Evolutionary conservation across 169 alveolate genomes (phyloP).

Genomic region (Babesia sp.): DNA sequence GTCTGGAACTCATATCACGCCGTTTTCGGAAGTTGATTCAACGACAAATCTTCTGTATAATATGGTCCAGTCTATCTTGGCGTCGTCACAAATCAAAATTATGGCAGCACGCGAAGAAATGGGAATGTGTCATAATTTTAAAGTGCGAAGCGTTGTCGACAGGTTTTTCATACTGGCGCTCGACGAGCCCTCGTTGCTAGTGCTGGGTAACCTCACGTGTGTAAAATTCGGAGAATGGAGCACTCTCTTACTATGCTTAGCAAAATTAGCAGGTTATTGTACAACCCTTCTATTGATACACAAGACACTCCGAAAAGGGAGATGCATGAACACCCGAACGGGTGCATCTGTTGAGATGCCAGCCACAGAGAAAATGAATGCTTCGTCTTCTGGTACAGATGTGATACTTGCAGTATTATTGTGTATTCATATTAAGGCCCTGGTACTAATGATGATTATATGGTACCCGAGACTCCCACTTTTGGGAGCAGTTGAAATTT

Average conservation of each 20-base stretch:
- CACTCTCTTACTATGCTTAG: slow-evolving; percentile 16
- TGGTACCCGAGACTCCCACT: slow-evolving; percentile 56
- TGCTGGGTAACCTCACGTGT: slow-evolving; percentile 21
- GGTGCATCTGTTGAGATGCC: background rate
- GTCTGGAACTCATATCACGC: background rate
- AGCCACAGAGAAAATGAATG: background rate
- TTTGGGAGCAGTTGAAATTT: slow-evolving; percentile 42
- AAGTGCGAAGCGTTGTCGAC: slow-evolving; percentile 11
- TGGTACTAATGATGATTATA: slow-evolving; percentile 59
- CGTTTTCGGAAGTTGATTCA: slow-evolving; percentile 12
- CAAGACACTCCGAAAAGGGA: background rate
- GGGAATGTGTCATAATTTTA: slow-evolving; percentile 18
- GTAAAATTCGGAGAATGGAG: slow-evolving; percentile 14
- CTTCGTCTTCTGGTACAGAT: slow-evolving; percentile 11
- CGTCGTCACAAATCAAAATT: slow-evolving; percentile 26
- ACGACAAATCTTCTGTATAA: slow-evolving; percentile 16
- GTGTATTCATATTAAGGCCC: slow-evolving; percentile 53
- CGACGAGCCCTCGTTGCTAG: slow-evolving; percentile 16
- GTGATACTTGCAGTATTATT: slow-evolving; percentile 25
- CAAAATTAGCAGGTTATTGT: slow-evolving; percentile 32
- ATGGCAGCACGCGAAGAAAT: slow-evolving; percentile 20
- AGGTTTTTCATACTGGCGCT: slow-evolving; percentile 19
- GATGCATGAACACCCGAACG: background rate
- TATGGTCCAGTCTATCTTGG: slow-evolving; percentile 35
- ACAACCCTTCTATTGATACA: background rate